Evolutionary conservation across 805 yeast species (phyloP).

Genomic region (Candida taoyuanica): DNA sequence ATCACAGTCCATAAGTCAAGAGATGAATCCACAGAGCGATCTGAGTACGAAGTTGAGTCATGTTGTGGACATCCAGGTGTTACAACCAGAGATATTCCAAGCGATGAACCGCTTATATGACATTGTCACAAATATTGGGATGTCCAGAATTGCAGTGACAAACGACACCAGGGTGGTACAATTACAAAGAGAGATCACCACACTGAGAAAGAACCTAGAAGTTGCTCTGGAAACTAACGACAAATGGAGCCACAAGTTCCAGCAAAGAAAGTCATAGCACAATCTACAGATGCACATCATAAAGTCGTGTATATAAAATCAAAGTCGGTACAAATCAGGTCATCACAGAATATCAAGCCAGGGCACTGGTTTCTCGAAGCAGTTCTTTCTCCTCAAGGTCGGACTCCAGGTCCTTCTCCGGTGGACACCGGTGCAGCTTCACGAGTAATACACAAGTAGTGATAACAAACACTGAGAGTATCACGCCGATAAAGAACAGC

Average conservation of each 20-base stretch:
- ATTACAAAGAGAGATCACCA: constrained; percentile 15
- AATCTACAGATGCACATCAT: too few species aligned
- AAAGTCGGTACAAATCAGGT: too few species aligned
- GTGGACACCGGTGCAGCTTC: constrained; percentile 17
- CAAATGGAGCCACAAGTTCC: constrained; percentile 24
- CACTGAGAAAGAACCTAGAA: constrained; percentile 16
- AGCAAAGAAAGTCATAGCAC: constrained; percentile 1
- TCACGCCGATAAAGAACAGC: constrained; percentile 13
- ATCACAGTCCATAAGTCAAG: background rate
- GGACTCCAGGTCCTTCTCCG: constrained; percentile 5
- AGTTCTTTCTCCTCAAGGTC: too few species aligned
- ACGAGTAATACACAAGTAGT: constrained; percentile 14
- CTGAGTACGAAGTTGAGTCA: constrained; percentile 6
- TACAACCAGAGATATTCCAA: constrained; percentile 7
- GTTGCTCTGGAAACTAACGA: constrained; percentile 25
- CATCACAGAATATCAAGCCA: too few species aligned
- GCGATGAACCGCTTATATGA: constrained; percentile 19
- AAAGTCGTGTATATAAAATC: too few species aligned
- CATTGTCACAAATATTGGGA: constrained; percentile 8
- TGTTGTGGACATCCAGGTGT: constrained; percentile 7
- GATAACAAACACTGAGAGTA: constrained; percentile 14
- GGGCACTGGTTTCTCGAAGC: too few species aligned
- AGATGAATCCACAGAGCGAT: background rate
- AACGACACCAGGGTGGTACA: constrained; percentile 5
- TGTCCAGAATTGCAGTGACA: background rate